Base-by-base conservation (phyloP, 2,329 filamentous ascomycete species). In the Epichloe sibirici region DNA sequence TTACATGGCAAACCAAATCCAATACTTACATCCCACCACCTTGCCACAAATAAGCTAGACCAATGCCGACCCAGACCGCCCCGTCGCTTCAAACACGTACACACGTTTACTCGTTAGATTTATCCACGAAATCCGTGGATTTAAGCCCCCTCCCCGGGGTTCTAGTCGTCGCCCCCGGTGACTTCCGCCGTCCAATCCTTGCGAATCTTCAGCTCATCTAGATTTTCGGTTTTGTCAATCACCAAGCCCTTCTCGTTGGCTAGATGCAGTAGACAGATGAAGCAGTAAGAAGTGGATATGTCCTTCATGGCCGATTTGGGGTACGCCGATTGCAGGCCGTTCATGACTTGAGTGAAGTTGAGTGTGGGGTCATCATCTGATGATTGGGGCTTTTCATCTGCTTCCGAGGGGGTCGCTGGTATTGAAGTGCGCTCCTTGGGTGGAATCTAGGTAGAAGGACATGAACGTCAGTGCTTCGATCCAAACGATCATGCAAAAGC, bases 271-370 rank as follows among this genome's bases (percentile, higher is more conserved):
- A 95, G 71, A 62, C 88, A 94, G 63, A 98, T 98, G 71, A 97
- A 98, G 66, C 93, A 95, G 69, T 73, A 85, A 57, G 80, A 94
- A 0, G 93, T 98, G 38, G 90, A 95, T 63, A 98, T 97, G 68
- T 98, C 93, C 55, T 86, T 83, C 82, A 98, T 88, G 55, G 83
- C 81, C 59, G 87, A 78, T 66, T 88, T 86, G 11, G 90, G 85
- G 63, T 98, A 98, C 7, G 95, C 89, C 4, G 76, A 71, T 65
- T 94, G 87, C 46, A 98, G 73, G 56, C 84, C 84, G 65, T 95
- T 94, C 82, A 98, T 94, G 55, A 98, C 83, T 21, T 85, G 75
- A 0, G 90, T 97, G 69, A 98, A 98, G 61, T 86, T 90, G 58
- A 96, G 77, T 3, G 69, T 71, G 9, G 69, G 75, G 67, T 79